phyloP scores from a whole-genome alignment of 73 alveolate genomes.

The Stentor coeruleus region DNA sequence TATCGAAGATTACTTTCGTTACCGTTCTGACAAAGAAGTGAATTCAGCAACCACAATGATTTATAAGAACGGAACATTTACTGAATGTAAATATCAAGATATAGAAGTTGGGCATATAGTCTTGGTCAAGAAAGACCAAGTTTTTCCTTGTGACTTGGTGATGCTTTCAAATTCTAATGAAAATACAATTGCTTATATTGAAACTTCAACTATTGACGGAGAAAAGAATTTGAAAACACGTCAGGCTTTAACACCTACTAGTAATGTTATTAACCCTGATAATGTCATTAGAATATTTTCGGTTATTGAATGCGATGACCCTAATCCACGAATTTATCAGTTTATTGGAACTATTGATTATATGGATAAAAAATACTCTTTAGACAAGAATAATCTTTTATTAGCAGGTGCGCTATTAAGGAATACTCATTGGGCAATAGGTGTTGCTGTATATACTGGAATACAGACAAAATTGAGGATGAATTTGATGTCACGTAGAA shows the following conservation, averaged over 20 bases:
- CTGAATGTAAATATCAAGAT: constrained; percentile 32
- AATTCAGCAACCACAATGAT: constrained; percentile 31
- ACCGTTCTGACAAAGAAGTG: constrained; percentile 37
- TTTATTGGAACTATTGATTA: constrained; percentile 21
- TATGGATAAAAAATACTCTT: neutral
- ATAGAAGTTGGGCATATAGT: constrained; percentile 56
- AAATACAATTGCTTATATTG: constrained; percentile 88
- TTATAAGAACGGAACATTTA: constrained; percentile 34
- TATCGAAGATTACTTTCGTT: constrained; percentile 85
- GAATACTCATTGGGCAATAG: constrained; percentile 85
- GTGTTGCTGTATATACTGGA: constrained; percentile 92
- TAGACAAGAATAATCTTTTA: constrained; percentile 69
- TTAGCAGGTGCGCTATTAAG: constrained; percentile 91
- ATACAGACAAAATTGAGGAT: constrained; percentile 30
- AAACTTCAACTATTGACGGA: constrained; percentile 96
- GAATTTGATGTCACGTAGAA: neutral
- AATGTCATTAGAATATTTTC: neutral
- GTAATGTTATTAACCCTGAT: neutral
- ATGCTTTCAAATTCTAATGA: constrained; percentile 75
- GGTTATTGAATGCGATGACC: neutral
- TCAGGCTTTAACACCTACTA: constrained; percentile 35
- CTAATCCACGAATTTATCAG: constrained; percentile 21
- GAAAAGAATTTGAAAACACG: constrained; percentile 94
- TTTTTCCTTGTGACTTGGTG: constrained; percentile 93
- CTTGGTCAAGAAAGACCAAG: constrained; percentile 45